These are phyloP conservation scores for Phytophthora lateralis DNA, from an alignment of 352 stramenopile genomes.

Conservation along the genomic window DNA sequence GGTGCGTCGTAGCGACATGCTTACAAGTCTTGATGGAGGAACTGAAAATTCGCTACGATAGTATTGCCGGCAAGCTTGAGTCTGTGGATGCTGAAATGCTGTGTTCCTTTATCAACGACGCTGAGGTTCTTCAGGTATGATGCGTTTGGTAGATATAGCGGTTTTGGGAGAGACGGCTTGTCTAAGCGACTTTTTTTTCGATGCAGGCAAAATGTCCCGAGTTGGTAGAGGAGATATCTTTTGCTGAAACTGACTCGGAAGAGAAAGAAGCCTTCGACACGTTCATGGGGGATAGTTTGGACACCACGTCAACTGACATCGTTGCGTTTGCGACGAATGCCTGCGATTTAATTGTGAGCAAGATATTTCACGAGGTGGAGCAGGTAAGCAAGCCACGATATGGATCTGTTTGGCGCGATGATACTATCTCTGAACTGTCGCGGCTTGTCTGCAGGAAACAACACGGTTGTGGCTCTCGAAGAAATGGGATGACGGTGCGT, in stretches of 20 bases:
- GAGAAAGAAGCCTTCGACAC: slow-evolving; percentile 80
- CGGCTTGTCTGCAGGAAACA: slow-evolving; percentile 50
- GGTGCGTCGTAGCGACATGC: slow-evolving; percentile 72
- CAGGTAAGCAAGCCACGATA: slow-evolving; percentile 36
- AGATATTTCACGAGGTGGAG: slow-evolving; percentile 85
- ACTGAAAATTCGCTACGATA: slow-evolving; percentile 73
- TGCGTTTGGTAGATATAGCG: background rate
- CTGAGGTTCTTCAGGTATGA: slow-evolving; percentile 74
- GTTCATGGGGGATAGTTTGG: slow-evolving; percentile 76
- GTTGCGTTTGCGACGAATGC: slow-evolving; percentile 70
- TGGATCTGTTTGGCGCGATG: background rate
- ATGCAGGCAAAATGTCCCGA: slow-evolving; percentile 78
- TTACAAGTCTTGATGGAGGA: slow-evolving; percentile 76
- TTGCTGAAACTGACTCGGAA: slow-evolving; percentile 70
- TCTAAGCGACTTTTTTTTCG: slow-evolving; percentile 4
- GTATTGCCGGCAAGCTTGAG: slow-evolving; percentile 47
- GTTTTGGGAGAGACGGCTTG: background rate
- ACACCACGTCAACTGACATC: slow-evolving; percentile 82
- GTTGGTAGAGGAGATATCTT: slow-evolving; percentile 83
- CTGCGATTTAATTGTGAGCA: slow-evolving; percentile 69
- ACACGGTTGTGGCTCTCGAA: slow-evolving; percentile 80
- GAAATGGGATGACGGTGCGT: slow-evolving; percentile 80
- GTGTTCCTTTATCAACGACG: slow-evolving; percentile 89
- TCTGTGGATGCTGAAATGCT: slow-evolving; percentile 71
- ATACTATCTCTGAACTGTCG: background rate